Base-by-base conservation (phyloP, 805 yeast species). In the Sugiyamaella valdiviana region DNA sequence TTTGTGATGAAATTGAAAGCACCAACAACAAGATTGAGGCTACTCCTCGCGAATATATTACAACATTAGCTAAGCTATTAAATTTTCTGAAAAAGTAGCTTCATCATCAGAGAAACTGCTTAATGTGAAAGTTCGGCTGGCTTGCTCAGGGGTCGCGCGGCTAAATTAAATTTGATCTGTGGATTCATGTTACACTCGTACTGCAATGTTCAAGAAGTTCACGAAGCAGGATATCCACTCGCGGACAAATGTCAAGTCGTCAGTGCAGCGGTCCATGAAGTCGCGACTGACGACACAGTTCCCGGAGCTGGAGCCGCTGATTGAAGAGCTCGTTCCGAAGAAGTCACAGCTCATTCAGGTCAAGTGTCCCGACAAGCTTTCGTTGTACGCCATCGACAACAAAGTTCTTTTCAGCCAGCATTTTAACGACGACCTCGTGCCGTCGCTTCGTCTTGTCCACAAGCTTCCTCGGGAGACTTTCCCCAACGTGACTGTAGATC, bases 361-460 rank as follows among this genome's bases (percentile, higher is more conserved):
- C 63, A 90, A 90, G 66, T 89, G 96, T 68, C 95, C 89, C 62
- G 96, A 90, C 56, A 85, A 85, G 63, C 81, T 90, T 58, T 88
- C 85, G 59, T 69, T 90, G 46, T 87, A 85, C 60, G 67, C 83
- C 4, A 72, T 84, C 20, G 90, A 87, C 52, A 78, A 77, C 39
- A 84, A 87, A 53, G 83, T 88, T 10, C 75, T 85, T 6, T 77
- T 85, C 56, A 84, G 79, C 66, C 96, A 89, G 67, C 84, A 86
- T 54, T 89, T 84, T 56, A 85, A 85, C 61, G 83, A 78, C 46
- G 85, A 79, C 52, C 68, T 89, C 57, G 76, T 86, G 48, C 97
- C 97, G 14, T 69, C 86, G 29, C 72, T 91, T 55, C 78, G 74
- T 57, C 49, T 62, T 16, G 55, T 62, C 5, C 65, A 62, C 51